Evolutionary conservation across 2,329 filamentous ascomycete species (phyloP).

Genomic region (Thermothelomyces thermophilus): DNA sequence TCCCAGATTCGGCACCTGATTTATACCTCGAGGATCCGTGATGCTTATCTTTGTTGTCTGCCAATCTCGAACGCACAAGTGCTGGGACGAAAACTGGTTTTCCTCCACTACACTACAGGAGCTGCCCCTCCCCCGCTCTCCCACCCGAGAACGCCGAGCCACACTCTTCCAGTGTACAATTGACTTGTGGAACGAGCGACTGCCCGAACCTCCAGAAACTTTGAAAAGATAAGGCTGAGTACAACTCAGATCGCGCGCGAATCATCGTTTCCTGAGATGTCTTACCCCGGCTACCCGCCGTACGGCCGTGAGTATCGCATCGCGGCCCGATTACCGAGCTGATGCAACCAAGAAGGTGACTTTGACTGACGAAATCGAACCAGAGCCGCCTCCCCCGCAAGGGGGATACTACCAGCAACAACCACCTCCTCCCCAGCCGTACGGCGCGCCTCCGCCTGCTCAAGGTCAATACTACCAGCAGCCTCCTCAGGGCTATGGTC

Average conservation of each 20-base stretch:
- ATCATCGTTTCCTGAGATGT: conserved; percentile 26
- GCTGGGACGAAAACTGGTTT: no score
- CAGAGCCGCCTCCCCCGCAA: conserved; percentile 26
- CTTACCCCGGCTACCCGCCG: conserved; percentile 31
- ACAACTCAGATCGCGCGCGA: no score
- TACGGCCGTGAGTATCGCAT: conserved; percentile 31
- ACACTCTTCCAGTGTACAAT: background rate
- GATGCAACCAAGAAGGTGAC: no score
- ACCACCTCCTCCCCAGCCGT: conserved; percentile 25
- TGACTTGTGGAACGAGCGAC: background rate
- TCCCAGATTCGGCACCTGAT: background rate
- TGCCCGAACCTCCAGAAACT: background rate
- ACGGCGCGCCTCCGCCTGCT: conserved; percentile 26
- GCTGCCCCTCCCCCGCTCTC: conserved; percentile 10
- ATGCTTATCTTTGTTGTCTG: background rate
- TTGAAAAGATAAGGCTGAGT: no score
- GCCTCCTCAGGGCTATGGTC: conserved; percentile 11
- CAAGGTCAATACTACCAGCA: conserved; percentile 12
- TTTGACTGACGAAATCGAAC: background rate
- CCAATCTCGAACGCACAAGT: background rate
- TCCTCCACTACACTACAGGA: no score
- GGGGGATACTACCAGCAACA: conserved; percentile 28
- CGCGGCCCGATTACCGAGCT: no score
- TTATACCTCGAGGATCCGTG: background rate
- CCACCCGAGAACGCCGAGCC: background rate